Conservation (phyloP, 768 basidiomycete species). For the Lyophyllum shimeji region DNA sequence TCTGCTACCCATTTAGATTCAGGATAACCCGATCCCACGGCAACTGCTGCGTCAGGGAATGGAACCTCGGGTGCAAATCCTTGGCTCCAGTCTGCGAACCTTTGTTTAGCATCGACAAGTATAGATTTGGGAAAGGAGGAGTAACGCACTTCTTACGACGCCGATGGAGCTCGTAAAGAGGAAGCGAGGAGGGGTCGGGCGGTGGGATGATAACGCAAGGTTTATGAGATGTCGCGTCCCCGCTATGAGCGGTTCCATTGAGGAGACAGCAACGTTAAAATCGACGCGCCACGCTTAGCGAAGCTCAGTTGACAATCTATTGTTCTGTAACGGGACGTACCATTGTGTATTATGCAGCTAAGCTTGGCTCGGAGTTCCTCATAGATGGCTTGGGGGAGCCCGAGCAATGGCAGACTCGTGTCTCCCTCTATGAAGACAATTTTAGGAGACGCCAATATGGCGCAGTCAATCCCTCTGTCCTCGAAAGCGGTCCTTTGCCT, state of each 20-base stretch:
- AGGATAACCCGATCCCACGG: slow-evolving; percentile 35
- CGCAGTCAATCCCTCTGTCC: slow-evolving; percentile 22
- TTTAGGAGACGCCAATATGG: slow-evolving; percentile 22
- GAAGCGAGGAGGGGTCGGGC: slow-evolving; percentile 23
- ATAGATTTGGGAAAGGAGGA: not conserved
- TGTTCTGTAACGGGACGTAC: slow-evolving; percentile 13
- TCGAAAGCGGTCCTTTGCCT: slow-evolving; percentile 23
- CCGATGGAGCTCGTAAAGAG: slow-evolving; percentile 32
- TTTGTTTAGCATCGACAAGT: not conserved
- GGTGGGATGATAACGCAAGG: slow-evolving; percentile 28
- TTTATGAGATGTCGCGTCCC: slow-evolving; percentile 32
- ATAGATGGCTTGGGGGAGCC: slow-evolving; percentile 1
- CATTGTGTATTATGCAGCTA: slow-evolving; percentile 32
- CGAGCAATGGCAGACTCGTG: slow-evolving; percentile 7
- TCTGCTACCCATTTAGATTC: slow-evolving; percentile 45
- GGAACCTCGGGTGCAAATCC: slow-evolving; percentile 22
- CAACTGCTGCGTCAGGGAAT: slow-evolving; percentile 22
- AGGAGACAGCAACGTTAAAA: slow-evolving; percentile 30
- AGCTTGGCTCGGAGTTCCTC: slow-evolving; percentile 15
- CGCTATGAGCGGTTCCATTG: slow-evolving; percentile 29
- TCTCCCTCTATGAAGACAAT: slow-evolving; percentile 23
- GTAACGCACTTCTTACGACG: slow-evolving; percentile 27
- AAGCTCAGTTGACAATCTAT: not conserved
- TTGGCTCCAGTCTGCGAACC: slow-evolving; percentile 11
- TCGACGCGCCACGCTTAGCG: slow-evolving; percentile 34